Base-by-base conservation (phyloP, 192 early-diverging fungal species). In the Coemansia sp. region DNA sequence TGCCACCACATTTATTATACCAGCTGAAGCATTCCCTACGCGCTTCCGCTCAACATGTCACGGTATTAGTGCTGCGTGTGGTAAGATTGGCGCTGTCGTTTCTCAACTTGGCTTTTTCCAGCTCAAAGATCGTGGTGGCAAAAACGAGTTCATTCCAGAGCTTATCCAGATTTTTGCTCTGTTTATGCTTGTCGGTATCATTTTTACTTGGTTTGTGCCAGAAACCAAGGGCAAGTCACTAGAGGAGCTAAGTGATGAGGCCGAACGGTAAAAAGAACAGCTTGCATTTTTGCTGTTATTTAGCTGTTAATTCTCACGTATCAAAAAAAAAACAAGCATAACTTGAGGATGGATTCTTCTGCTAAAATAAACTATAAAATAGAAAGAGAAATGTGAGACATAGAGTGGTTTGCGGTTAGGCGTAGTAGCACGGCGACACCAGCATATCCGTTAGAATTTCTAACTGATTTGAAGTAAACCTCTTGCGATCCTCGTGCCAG, bases 391-490 rank as follows among this genome's bases (percentile, higher is more conserved):
- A 23, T 19, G 22, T 27, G n/a, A n/a, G 16, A 48, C 10, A 7
- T 19, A 25, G 18, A 0, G 23, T 7, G 14, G 34, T 21, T 24
- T 8, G 21, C 12, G 6, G 49, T 76, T 83, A 92, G 2, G 89
- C 91, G 67, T 93, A 93, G 72, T 93, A 93, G 48, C 88, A 90
- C 2, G 90, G 90, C 14, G 90, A 92, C 54, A 93, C 90, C 56
- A 98, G 79, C 85, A 98, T 88, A 77, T 98, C 95, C 8, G 88
- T 87, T 52, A 98, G 69, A 18, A 92, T 67, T 30, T 88, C 88
- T 32, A 91, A 64, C 71, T 98, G 91, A 24, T 90, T 86, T 25
- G 84, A 84, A 1, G 78, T 85, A 69, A 98, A 97, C 62, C 76
- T 72, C 60, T 78, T 78, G 69, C 85, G 85, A 61, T 98, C 93